These are phyloP conservation scores for Lactifluus hygrophoroides DNA, from an alignment of 768 basidiomycete species.

Conservation along the genomic window DNA sequence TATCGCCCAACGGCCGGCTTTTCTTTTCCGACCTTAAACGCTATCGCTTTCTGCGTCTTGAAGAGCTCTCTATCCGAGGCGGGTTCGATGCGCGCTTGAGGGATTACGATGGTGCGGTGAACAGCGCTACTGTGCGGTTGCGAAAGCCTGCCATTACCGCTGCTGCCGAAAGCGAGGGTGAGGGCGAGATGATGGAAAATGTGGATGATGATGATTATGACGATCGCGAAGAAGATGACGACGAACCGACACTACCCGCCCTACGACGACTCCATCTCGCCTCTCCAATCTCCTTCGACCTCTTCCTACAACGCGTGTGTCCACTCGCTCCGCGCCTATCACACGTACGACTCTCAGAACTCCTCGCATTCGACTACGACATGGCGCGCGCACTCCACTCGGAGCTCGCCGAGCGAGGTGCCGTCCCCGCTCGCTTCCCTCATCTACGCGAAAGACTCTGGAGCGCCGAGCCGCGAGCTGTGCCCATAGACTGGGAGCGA, in stretches of 20 bases:
- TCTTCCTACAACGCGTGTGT: constrained; percentile 15
- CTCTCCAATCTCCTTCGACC: constrained; percentile 18
- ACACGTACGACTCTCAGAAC: constrained; percentile 19
- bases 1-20: constrained; percentile 16
- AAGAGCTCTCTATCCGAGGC: constrained; percentile 18
- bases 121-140: not conserved
- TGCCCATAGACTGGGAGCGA: constrained; percentile 14
- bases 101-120: not conserved
- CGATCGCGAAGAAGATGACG: not conserved
- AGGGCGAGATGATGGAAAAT: not conserved
- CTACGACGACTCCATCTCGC: constrained; percentile 17
- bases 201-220: not conserved
- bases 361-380: constrained; percentile 18
- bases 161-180: not conserved
- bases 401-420: constrained; percentile 18
- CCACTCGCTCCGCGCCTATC: constrained; percentile 15
- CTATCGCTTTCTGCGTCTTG: constrained; percentile 9
- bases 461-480: constrained; percentile 13
- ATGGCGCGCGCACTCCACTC: constrained; percentile 14
- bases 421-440: constrained; percentile 11
- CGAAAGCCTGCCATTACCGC: too few relatives aligned
- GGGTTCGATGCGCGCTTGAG: constrained; percentile 18
- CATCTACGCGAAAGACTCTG: constrained; percentile 4
- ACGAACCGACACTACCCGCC: constrained; percentile 5
- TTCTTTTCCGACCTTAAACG: constrained; percentile 18